These are phyloP conservation scores for Rhytidiadelphus loreus DNA, from an alignment of 225 moss, liverwort and hornwort species.

Conservation along the genomic window DNA sequence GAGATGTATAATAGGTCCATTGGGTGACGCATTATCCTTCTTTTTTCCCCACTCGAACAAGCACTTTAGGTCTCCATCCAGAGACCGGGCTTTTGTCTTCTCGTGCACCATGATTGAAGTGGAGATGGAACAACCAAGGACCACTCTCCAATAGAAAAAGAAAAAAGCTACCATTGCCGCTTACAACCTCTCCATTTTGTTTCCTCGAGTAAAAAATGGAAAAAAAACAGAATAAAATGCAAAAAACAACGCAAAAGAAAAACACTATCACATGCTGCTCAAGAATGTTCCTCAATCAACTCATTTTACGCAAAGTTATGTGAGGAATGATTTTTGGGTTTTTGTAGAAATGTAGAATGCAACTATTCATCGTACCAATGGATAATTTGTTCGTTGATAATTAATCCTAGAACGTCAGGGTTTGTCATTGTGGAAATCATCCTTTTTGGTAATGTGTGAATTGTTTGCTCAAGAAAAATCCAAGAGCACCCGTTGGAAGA, in stretches of 20 bases:
- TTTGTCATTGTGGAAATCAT: rapidly evolving
- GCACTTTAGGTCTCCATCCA: background rate
- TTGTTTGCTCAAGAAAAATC: background rate
- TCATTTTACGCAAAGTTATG: background rate
- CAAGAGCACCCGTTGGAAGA: background rate
- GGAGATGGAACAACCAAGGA: background rate
- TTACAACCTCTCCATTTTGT: background rate
- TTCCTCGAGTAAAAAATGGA: background rate
- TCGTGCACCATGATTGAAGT: background rate
- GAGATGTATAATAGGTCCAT: background rate
- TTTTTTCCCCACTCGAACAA: background rate
- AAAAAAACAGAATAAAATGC: too few species aligned
- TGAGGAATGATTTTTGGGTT: background rate
- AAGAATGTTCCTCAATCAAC: background rate
- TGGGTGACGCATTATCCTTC: background rate
- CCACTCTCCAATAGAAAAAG: background rate
- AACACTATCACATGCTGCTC: background rate
- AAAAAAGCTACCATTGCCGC: background rate
- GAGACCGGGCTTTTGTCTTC: background rate
- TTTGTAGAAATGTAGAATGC: too few species aligned
- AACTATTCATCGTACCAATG: background rate
- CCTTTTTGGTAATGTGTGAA: background rate
- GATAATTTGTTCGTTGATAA: background rate
- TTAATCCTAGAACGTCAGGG: too few species aligned
- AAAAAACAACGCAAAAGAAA: rapidly evolving